Evolutionary conservation across 495 filamentous ascomycete genomes (phyloP).

Genomic region (Talaromyces stipitatus): DNA sequence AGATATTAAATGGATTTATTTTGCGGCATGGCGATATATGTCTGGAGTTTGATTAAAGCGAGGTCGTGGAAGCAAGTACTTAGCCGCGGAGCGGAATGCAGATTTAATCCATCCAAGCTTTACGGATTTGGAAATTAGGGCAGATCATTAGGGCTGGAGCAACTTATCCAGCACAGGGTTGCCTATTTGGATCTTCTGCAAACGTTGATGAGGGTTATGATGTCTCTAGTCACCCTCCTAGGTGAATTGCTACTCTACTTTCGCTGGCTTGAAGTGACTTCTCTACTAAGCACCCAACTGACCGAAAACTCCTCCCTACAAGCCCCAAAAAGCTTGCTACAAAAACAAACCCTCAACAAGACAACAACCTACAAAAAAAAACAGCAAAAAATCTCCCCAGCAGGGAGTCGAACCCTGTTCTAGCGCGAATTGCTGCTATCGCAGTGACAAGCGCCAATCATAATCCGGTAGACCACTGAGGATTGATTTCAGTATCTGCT

Average conservation of each 20-base stretch:
- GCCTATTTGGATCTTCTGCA: not conserved
- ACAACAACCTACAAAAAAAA: not conserved
- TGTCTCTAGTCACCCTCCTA: no score
- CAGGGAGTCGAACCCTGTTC: not conserved
- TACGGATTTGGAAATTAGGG: conserved; percentile 21
- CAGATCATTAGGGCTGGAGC: conserved; percentile 14
- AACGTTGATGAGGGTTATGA: no score
- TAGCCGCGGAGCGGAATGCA: not conserved
- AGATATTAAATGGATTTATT: conserved; percentile 8
- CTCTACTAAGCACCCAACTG: no score
- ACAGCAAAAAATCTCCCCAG: conserved; percentile 21
- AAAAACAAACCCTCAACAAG: not conserved
- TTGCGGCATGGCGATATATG: not conserved
- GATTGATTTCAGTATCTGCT: not conserved
- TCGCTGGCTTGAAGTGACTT: no score
- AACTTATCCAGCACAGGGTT: not conserved
- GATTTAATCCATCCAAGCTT: not conserved
- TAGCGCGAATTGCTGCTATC: not conserved
- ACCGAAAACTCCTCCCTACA: no score
- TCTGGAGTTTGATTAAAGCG: not conserved
- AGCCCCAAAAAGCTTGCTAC: no score
- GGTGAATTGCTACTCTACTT: no score
- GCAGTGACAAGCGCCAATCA: conserved; percentile 5
- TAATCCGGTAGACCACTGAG: not conserved
- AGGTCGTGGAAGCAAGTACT: not conserved